These are phyloP conservation scores for Pseudevernia furfuracea DNA, from an alignment of 495 filamentous ascomycete species.

Conservation along the genomic window DNA sequence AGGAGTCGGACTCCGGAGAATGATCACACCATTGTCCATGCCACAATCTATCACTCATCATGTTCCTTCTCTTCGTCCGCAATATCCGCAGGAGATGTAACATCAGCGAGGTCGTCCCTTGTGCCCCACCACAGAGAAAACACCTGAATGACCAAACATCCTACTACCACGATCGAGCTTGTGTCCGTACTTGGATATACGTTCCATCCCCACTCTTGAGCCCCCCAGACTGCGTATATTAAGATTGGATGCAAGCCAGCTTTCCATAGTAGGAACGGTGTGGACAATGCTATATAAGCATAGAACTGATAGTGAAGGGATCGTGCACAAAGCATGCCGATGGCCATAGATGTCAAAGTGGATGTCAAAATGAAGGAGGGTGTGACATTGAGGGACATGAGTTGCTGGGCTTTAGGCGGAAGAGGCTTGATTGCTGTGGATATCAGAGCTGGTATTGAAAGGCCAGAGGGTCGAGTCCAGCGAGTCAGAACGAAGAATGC, in stretches of 20 bases:
- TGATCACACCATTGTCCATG: background rate
- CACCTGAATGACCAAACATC: slow-evolving; percentile 58
- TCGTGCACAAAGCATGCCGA: slow-evolving; percentile 85
- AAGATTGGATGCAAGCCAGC: slow-evolving; percentile 65
- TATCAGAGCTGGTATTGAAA: slow-evolving; percentile 31
- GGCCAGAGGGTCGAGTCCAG: slow-evolving; percentile 49
- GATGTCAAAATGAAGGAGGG: slow-evolving; percentile 69
- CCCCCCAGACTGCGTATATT: slow-evolving; percentile 65
- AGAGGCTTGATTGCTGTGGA: slow-evolving; percentile 40
- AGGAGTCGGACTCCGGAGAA: slow-evolving; percentile 42
- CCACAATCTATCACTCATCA: background rate
- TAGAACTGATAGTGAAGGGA: slow-evolving; percentile 97
- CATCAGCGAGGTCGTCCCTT: slow-evolving; percentile 33
- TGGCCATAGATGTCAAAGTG: slow-evolving; percentile 68
- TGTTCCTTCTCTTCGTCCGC: slow-evolving; percentile 8
- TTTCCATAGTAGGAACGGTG: slow-evolving; percentile 85
- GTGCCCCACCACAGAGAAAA: slow-evolving; percentile 55
- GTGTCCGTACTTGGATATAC: slow-evolving; percentile 79
- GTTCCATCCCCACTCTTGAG: slow-evolving; percentile 96
- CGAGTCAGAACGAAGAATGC: slow-evolving; percentile 48
- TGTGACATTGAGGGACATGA: slow-evolving; percentile 52
- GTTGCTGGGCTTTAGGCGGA: slow-evolving; percentile 43
- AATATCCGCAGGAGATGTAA: background rate
- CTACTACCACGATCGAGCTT: slow-evolving; percentile 74
- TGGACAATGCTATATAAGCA: slow-evolving; percentile 83